Conservation (phyloP, 257 asterid species). For the Voacanga thouarsii region DNA sequence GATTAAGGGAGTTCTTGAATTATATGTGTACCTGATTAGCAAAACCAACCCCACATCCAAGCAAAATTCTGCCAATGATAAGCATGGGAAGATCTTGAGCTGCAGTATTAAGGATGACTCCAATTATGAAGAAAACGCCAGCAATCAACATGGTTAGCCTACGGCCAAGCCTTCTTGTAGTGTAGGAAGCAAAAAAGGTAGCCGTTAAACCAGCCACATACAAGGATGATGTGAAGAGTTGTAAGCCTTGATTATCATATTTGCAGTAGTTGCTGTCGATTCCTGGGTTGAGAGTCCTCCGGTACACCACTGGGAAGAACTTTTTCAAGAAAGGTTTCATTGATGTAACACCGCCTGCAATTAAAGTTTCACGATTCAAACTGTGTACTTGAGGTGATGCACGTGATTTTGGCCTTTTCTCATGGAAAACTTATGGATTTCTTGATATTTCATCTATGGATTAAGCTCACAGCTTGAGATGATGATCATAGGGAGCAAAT, state of each 20-base stretch:
- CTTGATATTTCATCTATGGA: neutral
- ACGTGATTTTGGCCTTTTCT: neutral
- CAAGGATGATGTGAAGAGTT: conserved; percentile 79
- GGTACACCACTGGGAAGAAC: conserved; percentile 68
- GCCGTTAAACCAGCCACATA: conserved; percentile 79
- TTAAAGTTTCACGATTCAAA: neutral
- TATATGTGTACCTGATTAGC: conserved; percentile 67
- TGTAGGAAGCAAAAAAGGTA: conserved; percentile 86
- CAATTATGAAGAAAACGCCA: conserved; percentile 59
- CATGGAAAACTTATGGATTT: neutral
- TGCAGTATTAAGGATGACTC: conserved; percentile 64
- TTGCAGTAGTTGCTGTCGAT: conserved; percentile 77
- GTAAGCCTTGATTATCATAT: conserved; percentile 83
- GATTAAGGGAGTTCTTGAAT: neutral
- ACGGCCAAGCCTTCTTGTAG: conserved; percentile 72
- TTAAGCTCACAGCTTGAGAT: neutral
- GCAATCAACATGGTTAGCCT: conserved; percentile 72
- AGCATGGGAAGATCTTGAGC: conserved; percentile 90
- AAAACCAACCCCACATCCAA: conserved; percentile 90
- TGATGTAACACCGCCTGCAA: conserved; percentile 76
- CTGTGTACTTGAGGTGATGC: neutral
- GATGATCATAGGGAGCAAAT: neutral
- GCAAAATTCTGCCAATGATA: conserved; percentile 72
- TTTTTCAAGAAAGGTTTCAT: conserved; percentile 62
- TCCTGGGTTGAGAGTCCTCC: conserved; percentile 20